Base-by-base conservation (phyloP, 305 asterid genomes). In the Ajuga reptans region DNA sequence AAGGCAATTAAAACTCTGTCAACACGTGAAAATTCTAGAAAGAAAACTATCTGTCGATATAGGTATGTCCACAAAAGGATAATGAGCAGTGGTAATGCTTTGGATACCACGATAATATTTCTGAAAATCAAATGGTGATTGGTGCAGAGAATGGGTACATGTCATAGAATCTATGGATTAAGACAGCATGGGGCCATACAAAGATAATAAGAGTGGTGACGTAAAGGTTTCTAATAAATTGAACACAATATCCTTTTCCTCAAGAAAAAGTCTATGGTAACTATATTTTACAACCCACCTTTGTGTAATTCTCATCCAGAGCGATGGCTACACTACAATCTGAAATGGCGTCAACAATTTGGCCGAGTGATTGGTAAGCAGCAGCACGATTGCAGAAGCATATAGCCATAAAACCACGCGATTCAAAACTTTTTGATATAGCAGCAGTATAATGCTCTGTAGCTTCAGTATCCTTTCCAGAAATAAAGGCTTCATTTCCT, bases 311-410 rank as follows among this genome's bases (percentile, higher is more conserved):
- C 73, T 77, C 86, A 68, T 89, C 93, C 33, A 94, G 90, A 63
- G 99, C 95, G 18, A 94, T 83, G 75, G 99, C 96, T 43, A 89
- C 79, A 77, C 91, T 91, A 71, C 99, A 94, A 79, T 94, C 99
- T 49, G 95, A 88, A 78, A 94, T 87, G 83, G 96, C 96, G 80
- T 94, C 99, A 55, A 79, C 71, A 75, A 86, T 81, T 79, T 89
- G 95, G 78, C 84, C 84, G 52, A 87, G 67, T 49, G 97, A 84
- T 81, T 89, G 99, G 81, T 87, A 79, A 52, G 97, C 95, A 77
- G 99, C 99, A 34, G 99, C 99, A 72, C 97, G 96, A 70, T 91
- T 94, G 83, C 99, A 85, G 83, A 91, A 91, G 84, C 97, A 91
- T 72, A 94, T 76, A 64, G 99, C 96, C 80, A 88, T 83, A 76